Evolutionary conservation across 2,329 filamentous ascomycete genomes (phyloP), one percentile per base, ranked within the genome.

Genomic region (Catunica adiposa): DNA sequence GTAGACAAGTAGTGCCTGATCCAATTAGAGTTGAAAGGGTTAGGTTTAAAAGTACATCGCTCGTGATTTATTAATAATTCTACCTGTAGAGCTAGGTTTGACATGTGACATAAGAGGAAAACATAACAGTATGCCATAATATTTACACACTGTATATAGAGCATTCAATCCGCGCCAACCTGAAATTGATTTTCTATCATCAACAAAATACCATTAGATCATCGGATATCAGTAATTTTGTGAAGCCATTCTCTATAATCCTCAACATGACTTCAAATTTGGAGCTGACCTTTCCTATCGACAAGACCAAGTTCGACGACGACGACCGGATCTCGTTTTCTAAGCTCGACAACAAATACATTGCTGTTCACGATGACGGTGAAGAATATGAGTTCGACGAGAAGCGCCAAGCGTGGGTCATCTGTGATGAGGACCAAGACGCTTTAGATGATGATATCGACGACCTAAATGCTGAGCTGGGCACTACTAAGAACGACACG

Each of bases 241-340:
- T n/a, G n/a, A n/a, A n/a, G n/a, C n/a, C n/a, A n/a, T n/a, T n/a
- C n/a, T n/a, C n/a, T 38, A 17, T 26, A 22, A 20, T 22, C 20
- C 31, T 15, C 3, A 56, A 20, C 9, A 59, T 58, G 58, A 37
- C 47, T 22, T 29, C 40, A 8, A 25, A 54, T 47, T 22, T 52
- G 22, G 51, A 54, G 25, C 31, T 54, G 1, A 58, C 69, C 9
- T 79, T 82, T 56, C 79, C 79, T 22, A 79, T 72, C 17, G 71
- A 86, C 57, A 74, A 77, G 14, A 74, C 78, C 56, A 77, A 84
- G 51, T 94, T 94, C 66, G 82, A 84, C 63, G 71, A 71, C 58
- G 89, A 95, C 66, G 78, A 86, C 26, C 84, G 89, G 62, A 86
- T 95, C 64, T 90, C 87, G 4, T 94, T 84, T 70, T 90, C 86